phyloP scores from a whole-genome alignment of 2,329 filamentous ascomycete species.

The Cordyceps militaris region DNA sequence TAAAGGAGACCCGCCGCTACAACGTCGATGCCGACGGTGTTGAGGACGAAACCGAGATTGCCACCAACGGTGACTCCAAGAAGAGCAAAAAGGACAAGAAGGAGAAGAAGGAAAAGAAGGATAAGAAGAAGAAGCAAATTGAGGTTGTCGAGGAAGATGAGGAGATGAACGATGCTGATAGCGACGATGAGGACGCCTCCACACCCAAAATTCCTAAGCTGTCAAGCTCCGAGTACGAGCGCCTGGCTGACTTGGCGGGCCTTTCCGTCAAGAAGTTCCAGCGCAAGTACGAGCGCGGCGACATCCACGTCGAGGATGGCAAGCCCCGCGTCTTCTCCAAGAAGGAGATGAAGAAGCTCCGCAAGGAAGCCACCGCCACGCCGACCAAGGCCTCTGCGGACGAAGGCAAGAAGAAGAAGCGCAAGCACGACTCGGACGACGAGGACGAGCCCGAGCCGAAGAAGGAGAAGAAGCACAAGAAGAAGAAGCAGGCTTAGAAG shows the following conservation, averaged over 20 bases:
- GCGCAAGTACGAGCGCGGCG: conserved; percentile 69
- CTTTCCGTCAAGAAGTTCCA: conserved; percentile 71
- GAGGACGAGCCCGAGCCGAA: conserved; percentile 55
- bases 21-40: conserved; percentile 90
- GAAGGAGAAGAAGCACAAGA: conserved; percentile 51
- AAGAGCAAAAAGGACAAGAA: conserved; percentile 38
- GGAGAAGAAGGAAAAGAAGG: conserved; percentile 37
- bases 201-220: conserved; percentile 37
- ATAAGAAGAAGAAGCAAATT: conserved; percentile 34
- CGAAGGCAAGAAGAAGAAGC: conserved; percentile 56
- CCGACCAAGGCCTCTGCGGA: conserved; percentile 33
- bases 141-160: conserved; percentile 31
- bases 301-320: conserved; percentile 63
- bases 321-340: conserved; percentile 63
- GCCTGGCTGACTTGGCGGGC: conserved; percentile 58
- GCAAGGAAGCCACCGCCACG: conserved; percentile 47
- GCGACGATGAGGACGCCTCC: conserved; percentile 24
- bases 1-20: conserved; percentile 92
- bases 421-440: conserved; percentile 60
- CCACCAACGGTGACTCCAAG: conserved; percentile 30
- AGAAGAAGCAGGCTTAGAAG: conserved; percentile 36
- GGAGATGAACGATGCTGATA: conserved; percentile 24
- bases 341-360: conserved; percentile 68
- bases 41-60: conserved; percentile 47
- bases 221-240: conserved; percentile 50